These are phyloP conservation scores for Kodamaea sp. DNA, from an alignment of 1,139 yeast genomes.

Conservation along the genomic window DNA sequence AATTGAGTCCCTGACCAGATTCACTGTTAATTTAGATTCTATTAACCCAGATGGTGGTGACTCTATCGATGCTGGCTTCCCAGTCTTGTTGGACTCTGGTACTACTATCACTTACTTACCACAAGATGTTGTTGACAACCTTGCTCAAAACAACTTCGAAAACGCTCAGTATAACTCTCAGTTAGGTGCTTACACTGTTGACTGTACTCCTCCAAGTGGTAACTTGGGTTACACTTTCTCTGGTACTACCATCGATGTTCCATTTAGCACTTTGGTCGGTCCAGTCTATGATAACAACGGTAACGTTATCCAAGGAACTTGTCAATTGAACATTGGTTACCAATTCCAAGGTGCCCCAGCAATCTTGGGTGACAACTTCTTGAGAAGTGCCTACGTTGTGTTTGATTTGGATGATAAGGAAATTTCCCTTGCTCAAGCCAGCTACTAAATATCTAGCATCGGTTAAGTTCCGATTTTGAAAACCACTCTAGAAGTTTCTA, in stretches of 20 bases:
- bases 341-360: not conserved
- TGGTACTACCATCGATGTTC: slow-evolving; percentile 42
- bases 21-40: slow-evolving; percentile 9
- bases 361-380: slow-evolving; percentile 20
- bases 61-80: slow-evolving; percentile 3
- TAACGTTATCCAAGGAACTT: slow-evolving; percentile 3
- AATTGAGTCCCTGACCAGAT: slow-evolving; percentile 3
- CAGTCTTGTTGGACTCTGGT: slow-evolving; percentile 19
- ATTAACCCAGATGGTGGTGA: slow-evolving; percentile 6
- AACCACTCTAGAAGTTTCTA: too few species aligned
- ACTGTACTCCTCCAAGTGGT: slow-evolving; percentile 15
- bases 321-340: not conserved
- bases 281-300: slow-evolving; percentile 5
- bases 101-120: slow-evolving; percentile 17
- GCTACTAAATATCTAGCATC: slow-evolving; percentile 3
- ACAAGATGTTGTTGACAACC: slow-evolving; percentile 5
- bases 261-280: slow-evolving; percentile 34
- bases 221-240: slow-evolving; percentile 44
- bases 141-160: slow-evolving; percentile 7
- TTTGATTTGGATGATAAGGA: slow-evolving; percentile 17
- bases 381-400: slow-evolving; percentile 19
- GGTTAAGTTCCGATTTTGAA: too few species aligned
- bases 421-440: slow-evolving; percentile 16
- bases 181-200: slow-evolving; percentile 18
- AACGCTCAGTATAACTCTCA: slow-evolving; percentile 1